Evolutionary conservation across 805 yeast genomes (phyloP), one percentile per base, ranked within the genome.

Genomic region (Maudiozyma serrabonitensis): DNA sequence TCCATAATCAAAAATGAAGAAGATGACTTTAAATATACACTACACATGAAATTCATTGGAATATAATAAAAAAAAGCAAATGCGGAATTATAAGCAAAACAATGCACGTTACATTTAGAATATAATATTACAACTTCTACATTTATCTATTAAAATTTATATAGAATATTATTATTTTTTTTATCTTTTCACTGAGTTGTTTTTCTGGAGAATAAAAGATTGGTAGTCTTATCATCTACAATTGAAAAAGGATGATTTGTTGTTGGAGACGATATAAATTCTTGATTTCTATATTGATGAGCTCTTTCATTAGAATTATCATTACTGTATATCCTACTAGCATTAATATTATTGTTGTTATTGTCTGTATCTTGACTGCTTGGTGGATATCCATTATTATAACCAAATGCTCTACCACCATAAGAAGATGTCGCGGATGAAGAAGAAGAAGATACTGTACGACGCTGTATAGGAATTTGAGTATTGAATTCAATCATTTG

Each of bases 1-100:
- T 63, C 66, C 48, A 59, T 65, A 28, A 57, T 57, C 9, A 64
- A 62, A 19, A 75, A 74, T 2, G 65, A 61, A 9, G 58, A 69
- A 25, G 60, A 62, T 11, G 70, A 69, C 46, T 72, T 56, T 67
- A 70, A 54, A 57, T 78, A 38, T 60, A 26, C 19, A 16, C 46
- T 45, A 32, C 13, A 28, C 4, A 11, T 45, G 40, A 49, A 42
- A 26, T 49, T 45, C 19, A 41, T 23, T 6, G 19, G 18, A n/a
- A 13, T 41, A 23, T 41, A 12, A 23, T 8, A 6, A 28, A 9
- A 28, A 28, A 11, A 11, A 26, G 28, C 32, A 11, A 28, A 9
- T 4, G 4, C 9, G 9, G 12, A 7, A n/a, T 38, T 15, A 6
- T 6, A n/a, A 35, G 13, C 18, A 35, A 35, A 35, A 35, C n/a